These are phyloP conservation scores for Nothophytophthora sp. DNA, from an alignment of 352 stramenopile species.

Conservation along the genomic window DNA sequence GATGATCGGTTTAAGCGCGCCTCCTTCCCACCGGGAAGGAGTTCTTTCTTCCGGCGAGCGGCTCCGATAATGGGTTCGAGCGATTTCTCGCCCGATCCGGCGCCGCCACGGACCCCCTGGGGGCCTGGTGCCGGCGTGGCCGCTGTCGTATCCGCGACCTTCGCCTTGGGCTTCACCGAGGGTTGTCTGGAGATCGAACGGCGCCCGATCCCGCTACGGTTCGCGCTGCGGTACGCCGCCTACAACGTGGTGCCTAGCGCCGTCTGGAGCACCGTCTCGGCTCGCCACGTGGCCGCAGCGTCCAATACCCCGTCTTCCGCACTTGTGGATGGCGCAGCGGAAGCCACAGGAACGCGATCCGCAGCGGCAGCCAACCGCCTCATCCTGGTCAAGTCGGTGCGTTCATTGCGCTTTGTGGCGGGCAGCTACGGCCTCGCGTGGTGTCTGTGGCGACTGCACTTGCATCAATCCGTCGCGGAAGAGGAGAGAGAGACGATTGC, in stretches of 20 bases:
- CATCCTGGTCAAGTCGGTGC: conserved; percentile 48
- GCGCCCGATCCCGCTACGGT: conserved; percentile 66
- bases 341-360: conserved; percentile 3
- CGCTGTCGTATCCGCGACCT: conserved; percentile 24
- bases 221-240: conserved; percentile 58
- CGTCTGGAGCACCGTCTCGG: conserved; percentile 56
- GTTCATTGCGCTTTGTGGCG: conserved; percentile 41
- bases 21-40: too few species aligned
- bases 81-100: conserved; percentile 13
- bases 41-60: too few species aligned
- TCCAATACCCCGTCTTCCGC: conserved; percentile 27
- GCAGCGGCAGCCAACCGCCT: conserved; percentile 32
- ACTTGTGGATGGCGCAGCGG: conserved; percentile 28
- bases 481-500: not conserved
- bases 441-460: conserved; percentile 41
- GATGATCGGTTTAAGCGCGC: too few species aligned
- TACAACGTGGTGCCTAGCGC: conserved; percentile 61
- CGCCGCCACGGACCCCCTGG: not conserved
- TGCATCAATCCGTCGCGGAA: not conserved
- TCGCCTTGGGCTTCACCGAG: conserved; percentile 64
- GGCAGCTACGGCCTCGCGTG: conserved; percentile 74
- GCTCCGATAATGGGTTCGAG: too few species aligned
- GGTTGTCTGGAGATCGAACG: conserved; percentile 56
- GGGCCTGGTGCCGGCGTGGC: conserved; percentile 10
- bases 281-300: conserved; percentile 42